Conservation (phyloP, 2,329 filamentous ascomycete genomes). For the Epichloe scottii region DNA sequence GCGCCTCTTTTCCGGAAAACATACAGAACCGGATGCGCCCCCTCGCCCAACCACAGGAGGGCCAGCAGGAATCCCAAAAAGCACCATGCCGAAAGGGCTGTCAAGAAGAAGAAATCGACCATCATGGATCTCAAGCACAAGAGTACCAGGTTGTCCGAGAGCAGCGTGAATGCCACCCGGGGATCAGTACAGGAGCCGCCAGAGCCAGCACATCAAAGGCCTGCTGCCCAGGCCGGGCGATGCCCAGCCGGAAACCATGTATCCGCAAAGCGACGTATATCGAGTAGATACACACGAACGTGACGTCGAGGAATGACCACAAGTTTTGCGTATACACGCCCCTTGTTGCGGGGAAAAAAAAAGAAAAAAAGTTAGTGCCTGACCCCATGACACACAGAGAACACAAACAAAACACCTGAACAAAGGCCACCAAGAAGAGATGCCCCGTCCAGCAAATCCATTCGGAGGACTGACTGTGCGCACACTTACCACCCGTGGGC, state of each 20-base stretch:
- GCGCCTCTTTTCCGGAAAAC: slow-evolving; percentile 9
- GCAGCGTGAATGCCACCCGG: slow-evolving; percentile 67
- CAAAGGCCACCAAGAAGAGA: too few relatives aligned
- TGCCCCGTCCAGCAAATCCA: neutral
- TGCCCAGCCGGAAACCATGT: slow-evolving; percentile 43
- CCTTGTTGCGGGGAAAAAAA: slow-evolving; percentile 27
- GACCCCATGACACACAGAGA: neutral
- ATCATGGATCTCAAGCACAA: slow-evolving; percentile 75
- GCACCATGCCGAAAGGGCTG: slow-evolving; percentile 66
- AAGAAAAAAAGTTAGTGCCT: neutral
- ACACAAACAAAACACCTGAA: too few relatives aligned
- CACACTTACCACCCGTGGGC: slow-evolving; percentile 52
- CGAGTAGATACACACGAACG: slow-evolving; percentile 60
- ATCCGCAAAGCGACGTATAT: slow-evolving; percentile 57
- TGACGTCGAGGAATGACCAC: slow-evolving; percentile 78
- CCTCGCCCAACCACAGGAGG: slow-evolving; percentile 64
- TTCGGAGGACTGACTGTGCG: neutral
- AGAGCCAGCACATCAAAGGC: slow-evolving; percentile 70
- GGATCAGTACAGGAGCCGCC: slow-evolving; percentile 69
- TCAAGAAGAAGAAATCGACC: slow-evolving; percentile 70
- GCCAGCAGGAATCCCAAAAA: slow-evolving; percentile 72
- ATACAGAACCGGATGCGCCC: slow-evolving; percentile 44
- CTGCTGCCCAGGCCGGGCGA: slow-evolving; percentile 43
- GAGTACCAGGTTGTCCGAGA: slow-evolving; percentile 77
- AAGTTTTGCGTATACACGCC: slow-evolving; percentile 77